phyloP scores from a whole-genome alignment of 164 flowering plant genomes.

The Magnolia sinica region DNA sequence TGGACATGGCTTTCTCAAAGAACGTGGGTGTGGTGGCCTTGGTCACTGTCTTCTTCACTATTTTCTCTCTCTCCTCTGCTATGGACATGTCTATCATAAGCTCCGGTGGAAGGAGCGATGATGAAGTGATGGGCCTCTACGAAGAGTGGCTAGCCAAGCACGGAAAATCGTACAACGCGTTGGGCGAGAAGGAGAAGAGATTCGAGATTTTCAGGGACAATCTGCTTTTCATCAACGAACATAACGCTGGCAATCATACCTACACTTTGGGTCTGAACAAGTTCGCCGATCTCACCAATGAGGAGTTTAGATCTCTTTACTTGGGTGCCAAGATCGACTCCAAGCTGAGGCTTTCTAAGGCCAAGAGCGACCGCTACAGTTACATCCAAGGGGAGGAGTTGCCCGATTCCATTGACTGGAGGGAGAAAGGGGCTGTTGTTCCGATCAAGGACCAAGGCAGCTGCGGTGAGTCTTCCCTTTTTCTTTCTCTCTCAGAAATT shows the following conservation, averaged over 20 bases:
- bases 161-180: conserved; percentile 47
- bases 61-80: conserved; percentile 25
- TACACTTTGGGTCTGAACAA: conserved; percentile 62
- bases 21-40: neutral
- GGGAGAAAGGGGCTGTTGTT: conserved; percentile 72
- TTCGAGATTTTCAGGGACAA: conserved; percentile 40
- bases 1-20: neutral
- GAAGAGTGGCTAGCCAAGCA: conserved; percentile 54
- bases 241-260: conserved; percentile 44
- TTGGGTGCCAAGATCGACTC: conserved; percentile 53
- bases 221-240: conserved; percentile 62
- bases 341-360: conserved; percentile 21
- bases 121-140: conserved; percentile 42
- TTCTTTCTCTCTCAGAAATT: neutral
- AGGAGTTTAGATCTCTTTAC: conserved; percentile 57
- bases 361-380: conserved; percentile 47
- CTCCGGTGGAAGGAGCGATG: conserved; percentile 32
- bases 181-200: conserved; percentile 41
- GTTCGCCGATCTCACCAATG: conserved; percentile 81
- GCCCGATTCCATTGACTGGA: conserved; percentile 88
- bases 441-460: conserved; percentile 80
- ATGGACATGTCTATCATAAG: conserved; percentile 34
- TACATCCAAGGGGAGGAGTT: conserved; percentile 48
- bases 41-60: conserved; percentile 9
- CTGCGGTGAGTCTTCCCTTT: conserved; percentile 54